Evolutionary conservation across 139 green algal species (phyloP), one percentile per base, ranked within the genome.

Genomic region (Yamagishiella unicocca): DNA sequence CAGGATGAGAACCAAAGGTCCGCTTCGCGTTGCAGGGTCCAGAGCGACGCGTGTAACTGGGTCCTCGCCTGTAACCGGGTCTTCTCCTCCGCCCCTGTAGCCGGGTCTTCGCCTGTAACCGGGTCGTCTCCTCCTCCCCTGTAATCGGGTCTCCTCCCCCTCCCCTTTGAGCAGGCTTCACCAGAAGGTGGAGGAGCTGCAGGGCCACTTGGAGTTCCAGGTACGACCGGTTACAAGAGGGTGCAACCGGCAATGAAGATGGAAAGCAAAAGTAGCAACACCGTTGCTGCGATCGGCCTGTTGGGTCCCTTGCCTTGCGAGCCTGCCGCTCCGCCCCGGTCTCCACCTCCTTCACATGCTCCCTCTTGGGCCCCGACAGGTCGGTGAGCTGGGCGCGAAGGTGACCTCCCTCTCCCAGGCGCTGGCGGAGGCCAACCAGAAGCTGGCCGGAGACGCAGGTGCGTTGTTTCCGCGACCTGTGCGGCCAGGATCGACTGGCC

Each of bases 171-270:
- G 21, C 74, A 82, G 78, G 29, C 58, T 85, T 29, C 61, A 22
- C 10, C 79, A 67, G 31, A 84, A 84, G 54, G 62, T 46, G n/a
- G 38, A 46, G 0, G 79, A 85, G 79, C 79, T 85, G 79, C 40
- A 85, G 58, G 61, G 61, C 10, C 79, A 85, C 42, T 62, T 85
- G n/a, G 79, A 85, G 61, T 77, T 50, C 55, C 78, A 85, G 78
- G 78, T 85, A 22, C 5, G 50, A n/a, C n/a, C n/a, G n/a, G n/a
- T n/a, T n/a, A n/a, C n/a, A n/a, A n/a, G n/a, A n/a, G 8, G 43
- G 12, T 42, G 31, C 29, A 33, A 2, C 25, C 9, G 64, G 17
- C n/a, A n/a, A n/a, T n/a, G n/a, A n/a, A n/a, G n/a, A n/a, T n/a
- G n/a, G n/a, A n/a, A n/a, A n/a, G n/a, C n/a, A n/a, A n/a, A n/a